Evolutionary conservation across 1,139 yeast species (phyloP).

Genomic region (Scheffersomyces lignicola): DNA sequence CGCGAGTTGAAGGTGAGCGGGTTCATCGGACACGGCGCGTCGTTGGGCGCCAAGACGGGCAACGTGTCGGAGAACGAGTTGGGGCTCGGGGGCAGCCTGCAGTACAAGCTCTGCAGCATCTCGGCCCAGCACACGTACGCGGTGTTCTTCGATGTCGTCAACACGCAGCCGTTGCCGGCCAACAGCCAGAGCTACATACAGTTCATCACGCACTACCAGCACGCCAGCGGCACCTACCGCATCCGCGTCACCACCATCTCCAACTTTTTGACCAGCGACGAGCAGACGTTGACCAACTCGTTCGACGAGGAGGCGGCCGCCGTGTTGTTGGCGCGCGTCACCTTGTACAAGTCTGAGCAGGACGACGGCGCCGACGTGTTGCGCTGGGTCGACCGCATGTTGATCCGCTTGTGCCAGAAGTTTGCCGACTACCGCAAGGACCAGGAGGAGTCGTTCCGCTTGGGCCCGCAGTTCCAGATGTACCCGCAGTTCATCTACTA

Average conservation of each 20-base stretch:
- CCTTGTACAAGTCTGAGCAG: constrained; percentile 85
- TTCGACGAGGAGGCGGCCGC: constrained; percentile 99
- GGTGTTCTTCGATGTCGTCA: constrained; percentile 81
- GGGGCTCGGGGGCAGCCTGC: constrained; percentile 89
- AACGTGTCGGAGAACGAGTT: constrained; percentile 91
- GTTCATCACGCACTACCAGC: constrained; percentile 77
- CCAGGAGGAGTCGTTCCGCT: constrained; percentile 46
- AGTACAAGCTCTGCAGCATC: constrained; percentile 80
- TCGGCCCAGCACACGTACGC: constrained; percentile 88
- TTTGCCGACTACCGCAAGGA: constrained; percentile 54
- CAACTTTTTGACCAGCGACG: constrained; percentile 57
- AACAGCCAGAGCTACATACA: constrained; percentile 62
- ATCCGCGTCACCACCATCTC: constrained; percentile 89
- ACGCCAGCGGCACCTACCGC: constrained; percentile 78
- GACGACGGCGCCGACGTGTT: constrained; percentile 55
- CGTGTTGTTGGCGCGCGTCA: constrained; percentile 90
- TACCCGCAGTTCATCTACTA: constrained; percentile 96
- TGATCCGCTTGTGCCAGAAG: constrained; percentile 51
- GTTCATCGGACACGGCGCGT: constrained; percentile 88
- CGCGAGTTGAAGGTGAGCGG: constrained; percentile 90
- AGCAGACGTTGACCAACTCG: constrained; percentile 54
- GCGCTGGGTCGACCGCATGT: constrained; percentile 54
- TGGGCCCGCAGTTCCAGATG: constrained; percentile 48
- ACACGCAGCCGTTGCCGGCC: constrained; percentile 46
- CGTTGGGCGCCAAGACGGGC: constrained; percentile 59